A percentile compares a stretch with the other conserved stretches of the same genome.
Evolutionary conservation across 139 green algal species (phyloP).

Genomic region (Zygnema cylindricum): DNA sequence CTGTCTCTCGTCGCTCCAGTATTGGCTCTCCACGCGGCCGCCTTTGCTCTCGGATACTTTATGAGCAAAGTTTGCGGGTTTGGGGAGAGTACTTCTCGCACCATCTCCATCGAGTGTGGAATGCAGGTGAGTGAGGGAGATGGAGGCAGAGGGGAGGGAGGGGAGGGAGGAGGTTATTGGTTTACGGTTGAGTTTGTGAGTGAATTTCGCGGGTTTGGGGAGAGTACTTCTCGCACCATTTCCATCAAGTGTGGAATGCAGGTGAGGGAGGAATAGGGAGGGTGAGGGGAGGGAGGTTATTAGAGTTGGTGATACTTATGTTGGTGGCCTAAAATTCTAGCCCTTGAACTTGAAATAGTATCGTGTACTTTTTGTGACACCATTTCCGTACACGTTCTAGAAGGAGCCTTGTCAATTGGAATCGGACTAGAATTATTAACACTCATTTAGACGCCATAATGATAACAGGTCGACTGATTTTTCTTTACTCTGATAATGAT

Average conservation of each 20-base stretch:
- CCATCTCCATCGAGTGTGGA: conserved; percentile 78
- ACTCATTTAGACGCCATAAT: too few relatives aligned
- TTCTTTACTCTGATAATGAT: too few relatives aligned
- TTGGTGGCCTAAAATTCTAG: too few relatives aligned
- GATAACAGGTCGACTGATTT: too few relatives aligned
- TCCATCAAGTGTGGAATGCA: conserved; percentile 82
- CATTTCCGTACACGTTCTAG: too few relatives aligned
- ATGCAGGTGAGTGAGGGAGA: conserved; percentile 68
- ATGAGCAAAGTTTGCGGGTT: conserved; percentile 70
- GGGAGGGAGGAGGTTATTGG: background rate
- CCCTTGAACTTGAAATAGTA: too few relatives aligned
- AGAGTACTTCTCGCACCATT: background rate
- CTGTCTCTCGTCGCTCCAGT: conserved; percentile 67
- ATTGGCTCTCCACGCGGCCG: conserved; percentile 69
- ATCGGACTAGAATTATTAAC: too few relatives aligned
- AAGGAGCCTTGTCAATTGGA: too few relatives aligned
- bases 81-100: conserved; percentile 71
- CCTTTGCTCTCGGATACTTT: conserved; percentile 77
- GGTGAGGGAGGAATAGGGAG: conserved; percentile 13
- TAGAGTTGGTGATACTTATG: too few relatives aligned
- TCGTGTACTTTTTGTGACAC: too few relatives aligned
- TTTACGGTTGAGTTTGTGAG: background rate
- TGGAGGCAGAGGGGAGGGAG: background rate
- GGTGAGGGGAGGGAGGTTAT: background rate
- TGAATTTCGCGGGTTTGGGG: background rate